phyloP scores from a whole-genome alignment of 345 rosid species.

The Gossypium arboreum region DNA sequence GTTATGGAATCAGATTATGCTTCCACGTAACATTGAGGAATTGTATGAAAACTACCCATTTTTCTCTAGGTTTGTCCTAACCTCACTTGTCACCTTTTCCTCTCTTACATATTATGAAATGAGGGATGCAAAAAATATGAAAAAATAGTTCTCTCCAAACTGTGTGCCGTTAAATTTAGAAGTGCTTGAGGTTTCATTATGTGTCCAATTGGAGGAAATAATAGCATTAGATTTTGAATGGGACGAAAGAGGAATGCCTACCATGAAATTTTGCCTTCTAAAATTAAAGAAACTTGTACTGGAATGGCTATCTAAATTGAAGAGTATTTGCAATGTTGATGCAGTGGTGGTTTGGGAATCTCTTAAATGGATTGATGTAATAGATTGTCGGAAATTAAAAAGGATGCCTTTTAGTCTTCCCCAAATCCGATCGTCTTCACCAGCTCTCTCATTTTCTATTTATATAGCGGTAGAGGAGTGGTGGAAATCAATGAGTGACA shows the following conservation, averaged over 20 bases:
- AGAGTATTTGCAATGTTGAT: background rate
- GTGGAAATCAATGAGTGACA: too few species aligned
- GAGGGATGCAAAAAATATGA: too few species aligned
- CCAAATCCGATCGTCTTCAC: background rate
- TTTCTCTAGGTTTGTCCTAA: too few species aligned
- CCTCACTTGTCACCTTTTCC: too few species aligned
- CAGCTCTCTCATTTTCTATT: background rate
- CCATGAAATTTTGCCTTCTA: background rate
- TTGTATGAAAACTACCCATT: background rate
- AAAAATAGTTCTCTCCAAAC: background rate
- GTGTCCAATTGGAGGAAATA: background rate
- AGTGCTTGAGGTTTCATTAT: background rate
- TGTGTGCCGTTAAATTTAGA: too few species aligned
- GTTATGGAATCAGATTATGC: background rate
- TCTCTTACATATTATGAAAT: too few species aligned
- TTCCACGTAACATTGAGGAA: background rate
- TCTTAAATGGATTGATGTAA: background rate
- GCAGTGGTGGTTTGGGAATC: conserved; percentile 8
- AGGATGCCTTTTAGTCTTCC: background rate
- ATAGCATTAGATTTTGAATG: background rate
- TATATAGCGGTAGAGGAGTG: too few species aligned
- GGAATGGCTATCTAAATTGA: background rate
- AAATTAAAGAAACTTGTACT: background rate
- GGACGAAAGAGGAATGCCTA: background rate
- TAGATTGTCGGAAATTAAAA: background rate